Evolutionary conservation across 805 yeast genomes (phyloP), one percentile per base, ranked within the genome.

Genomic region (Kuraishia floccosa): DNA sequence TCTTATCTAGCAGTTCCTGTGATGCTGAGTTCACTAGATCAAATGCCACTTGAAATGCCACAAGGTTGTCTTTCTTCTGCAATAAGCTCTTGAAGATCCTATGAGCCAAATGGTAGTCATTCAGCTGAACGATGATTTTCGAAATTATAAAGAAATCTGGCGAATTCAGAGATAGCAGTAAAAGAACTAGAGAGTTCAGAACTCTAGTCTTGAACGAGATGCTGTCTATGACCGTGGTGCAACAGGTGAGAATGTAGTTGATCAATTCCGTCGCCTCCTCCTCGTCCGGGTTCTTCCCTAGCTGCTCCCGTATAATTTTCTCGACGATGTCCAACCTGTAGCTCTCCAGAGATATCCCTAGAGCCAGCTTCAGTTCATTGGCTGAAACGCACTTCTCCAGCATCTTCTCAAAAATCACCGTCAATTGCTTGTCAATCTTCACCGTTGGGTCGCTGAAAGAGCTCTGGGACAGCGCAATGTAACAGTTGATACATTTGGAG

Each of bases 31-130:
- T 76, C 5, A 87, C 96, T 36, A 91, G 68, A 53, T 91, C 98
- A 53, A 91, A 91, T 1, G 96, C 96, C 32, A 89, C 83, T 62
- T 91, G 98, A 54, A 74, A 83, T 3, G 94, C 94, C 36, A 81
- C 64, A 39, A 74, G 63, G n/a, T 61, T 54, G 9, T 48, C 52
- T 9, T 42, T 42, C 3, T 50, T 39, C 4, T 47, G 43, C 25
- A 84, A 47, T 37, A 83, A 63, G 36, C 68, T 68, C 42, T 68
- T 67, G 53, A 89, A 83, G 28, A 86, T 59, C 33, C 67, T 63
- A 24, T 73, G 64, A 5, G 95, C 94, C 40, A 82, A 65, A 7
- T 61, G 57, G 26, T 73, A 60, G 51, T 85, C 93, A 52, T 87
- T 85, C 49, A 89, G 65, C 54, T 85, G 94, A 25, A 89, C 87